These are phyloP conservation scores for Trichothecium roseum DNA, from an alignment of 2,329 filamentous ascomycete species.

Conservation along the genomic window DNA sequence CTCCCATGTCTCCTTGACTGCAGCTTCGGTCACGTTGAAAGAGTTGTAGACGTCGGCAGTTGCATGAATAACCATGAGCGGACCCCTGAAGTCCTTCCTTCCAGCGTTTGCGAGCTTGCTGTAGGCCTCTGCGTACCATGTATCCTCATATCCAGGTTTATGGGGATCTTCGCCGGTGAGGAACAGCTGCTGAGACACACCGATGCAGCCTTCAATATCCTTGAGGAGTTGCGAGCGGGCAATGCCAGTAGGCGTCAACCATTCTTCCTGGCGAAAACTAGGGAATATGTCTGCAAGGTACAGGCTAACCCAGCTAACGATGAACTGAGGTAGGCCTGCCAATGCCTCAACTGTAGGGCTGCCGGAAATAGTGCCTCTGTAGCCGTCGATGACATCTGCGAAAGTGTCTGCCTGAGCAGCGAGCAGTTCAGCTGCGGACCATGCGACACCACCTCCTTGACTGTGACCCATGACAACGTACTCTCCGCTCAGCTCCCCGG, in stretches of 20 bases:
- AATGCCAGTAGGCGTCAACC: constrained; percentile 19
- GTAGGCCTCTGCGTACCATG: neutral
- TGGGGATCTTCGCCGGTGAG: neutral
- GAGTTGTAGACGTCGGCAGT: constrained; percentile 12
- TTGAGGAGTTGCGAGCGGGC: constrained; percentile 2
- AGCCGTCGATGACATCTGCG: neutral
- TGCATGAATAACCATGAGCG: constrained; percentile 24
- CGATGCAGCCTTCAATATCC: constrained; percentile 3
- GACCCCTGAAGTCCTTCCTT: constrained; percentile 17
- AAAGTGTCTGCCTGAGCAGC: constrained; percentile 9
- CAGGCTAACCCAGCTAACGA: constrained; percentile 1
- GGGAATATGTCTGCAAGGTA: constrained; percentile 5
- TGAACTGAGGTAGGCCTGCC: neutral
- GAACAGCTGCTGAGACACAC: neutral
- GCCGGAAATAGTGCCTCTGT: constrained; percentile 8
- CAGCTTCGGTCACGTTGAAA: constrained; percentile 1
- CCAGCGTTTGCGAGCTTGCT: constrained; percentile 12
- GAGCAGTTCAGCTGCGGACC: constrained; percentile 18
- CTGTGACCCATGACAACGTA: constrained; percentile 36
- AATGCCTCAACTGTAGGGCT: constrained; percentile 6
- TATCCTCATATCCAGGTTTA: neutral
- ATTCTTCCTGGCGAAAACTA: constrained; percentile 7
- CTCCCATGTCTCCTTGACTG: constrained; percentile 9
- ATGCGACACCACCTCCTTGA: constrained; percentile 33
- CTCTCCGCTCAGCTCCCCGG: constrained; percentile 14